Base-by-base conservation (phyloP, 495 filamentous ascomycete genomes). In the Aspergillus asperescens region DNA sequence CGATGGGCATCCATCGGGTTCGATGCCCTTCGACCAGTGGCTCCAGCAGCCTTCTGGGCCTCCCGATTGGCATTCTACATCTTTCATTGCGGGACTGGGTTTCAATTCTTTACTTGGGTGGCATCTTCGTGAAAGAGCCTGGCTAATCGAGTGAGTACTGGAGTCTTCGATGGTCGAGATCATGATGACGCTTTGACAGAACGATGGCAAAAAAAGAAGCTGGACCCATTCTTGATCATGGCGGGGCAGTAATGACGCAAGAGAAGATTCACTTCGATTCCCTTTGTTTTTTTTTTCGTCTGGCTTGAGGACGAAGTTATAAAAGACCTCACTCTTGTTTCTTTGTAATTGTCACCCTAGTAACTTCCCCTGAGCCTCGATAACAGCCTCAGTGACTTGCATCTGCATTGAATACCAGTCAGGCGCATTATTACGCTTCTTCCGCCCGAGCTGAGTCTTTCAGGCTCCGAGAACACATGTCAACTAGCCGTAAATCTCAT, bases 1-100 rank as follows among this genome's bases (percentile, higher is more conserved):
- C 72, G 59, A 72, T 48, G 47, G 63, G 59, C 48, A 66, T 76
- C 72, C 64, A 69, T 69, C 54, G 37, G 71, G 50, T 76, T 76
- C 73, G 66, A 76, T 57, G 38, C 15, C 10, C 58, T 69, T 71
- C 68, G 54, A 64, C 52, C n/a, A n/a, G n/a, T n/a, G 42, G 52
- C 48, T 29, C 52, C 13, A 44, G 43, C 19, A 28, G 27, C 42
- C 22, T 58, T 56, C 59, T 62, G 52, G 59, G 31, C 48, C 48
- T 39, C 55, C 31, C 52, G 29, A 47, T 37, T 32, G 40, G 7
- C 40, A 24, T 27, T n/a, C 24, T 35, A 48, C 38, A 16, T n/a
- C 9, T 16, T 46, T 25, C 19, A 15, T 16, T 22, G 8, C 10
- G 48, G 48, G 35, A 20, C n/a, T n/a, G 20, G 24, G 6, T 6